A percentile compares a stretch with the other conserved stretches of the same genome.
Evolutionary conservation across 257 asterid genomes (phyloP).

Genomic region (Solanum raphanifolium): DNA sequence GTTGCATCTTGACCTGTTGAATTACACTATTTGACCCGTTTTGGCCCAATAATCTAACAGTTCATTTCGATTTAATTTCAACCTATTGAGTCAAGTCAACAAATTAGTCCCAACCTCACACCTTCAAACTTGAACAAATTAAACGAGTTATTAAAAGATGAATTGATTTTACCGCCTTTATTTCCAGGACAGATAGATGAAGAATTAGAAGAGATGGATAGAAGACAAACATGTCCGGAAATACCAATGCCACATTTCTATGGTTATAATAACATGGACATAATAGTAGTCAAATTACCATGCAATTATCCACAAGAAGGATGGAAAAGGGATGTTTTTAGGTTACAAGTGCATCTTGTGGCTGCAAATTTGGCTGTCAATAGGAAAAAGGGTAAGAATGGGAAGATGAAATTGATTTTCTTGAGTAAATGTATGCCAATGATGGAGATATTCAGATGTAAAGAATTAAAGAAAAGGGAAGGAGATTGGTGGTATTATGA

Average conservation of each 20-base stretch:
- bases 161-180: neutral
- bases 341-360: conserved; percentile 65
- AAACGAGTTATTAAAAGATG: neutral
- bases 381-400: conserved; percentile 44
- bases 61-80: neutral
- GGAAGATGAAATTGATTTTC: conserved; percentile 45
- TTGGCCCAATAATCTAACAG: neutral
- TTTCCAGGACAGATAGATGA: conserved; percentile 77
- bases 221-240: conserved; percentile 60
- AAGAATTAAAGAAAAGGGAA: conserved; percentile 48
- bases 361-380: conserved; percentile 54
- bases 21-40: neutral
- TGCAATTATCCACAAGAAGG: conserved; percentile 40
- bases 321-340: conserved; percentile 67
- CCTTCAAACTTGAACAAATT: neutral
- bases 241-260: conserved; percentile 66
- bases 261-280: conserved; percentile 30
- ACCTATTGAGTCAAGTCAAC: neutral
- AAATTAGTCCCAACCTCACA: neutral
- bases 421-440: conserved; percentile 65
- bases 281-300: conserved; percentile 66
- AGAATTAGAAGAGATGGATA: conserved; percentile 58
- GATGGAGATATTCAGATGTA: conserved; percentile 72
- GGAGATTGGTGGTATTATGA: conserved; percentile 81
- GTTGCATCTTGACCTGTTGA: neutral